Percentiles rank a stretch among this genome's conserved stretches.
These are phyloP conservation scores for Prunus persica DNA, from an alignment of 306 rosid species.

Conservation along the genomic window Prunus_persica_NCBIv2 NC_034013.1:17560001-17560500, in stretches of 20 bases:
- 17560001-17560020: slow-evolving; percentile 85
- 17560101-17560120: neutral
- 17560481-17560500: slow-evolving; percentile 16
- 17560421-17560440: slow-evolving; percentile 61
- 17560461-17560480: slow-evolving; percentile 17
- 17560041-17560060: slow-evolving; percentile 44
- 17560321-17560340: slow-evolving; percentile 46
- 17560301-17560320: slow-evolving; percentile 79
- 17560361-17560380: slow-evolving; percentile 78
- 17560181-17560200: no score
- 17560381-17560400: slow-evolving; percentile 73
- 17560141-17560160: neutral
- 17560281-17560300: slow-evolving; percentile 76
- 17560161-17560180: no score
- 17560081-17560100: neutral
- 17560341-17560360: slow-evolving; percentile 46
- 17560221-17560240: slow-evolving; percentile 69
- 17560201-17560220: slow-evolving; percentile 38
- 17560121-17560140: neutral
- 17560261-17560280: slow-evolving; percentile 47
- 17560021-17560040: slow-evolving; percentile 83
- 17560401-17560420: slow-evolving; percentile 45
- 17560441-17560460: slow-evolving; percentile 59
- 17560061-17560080: neutral
- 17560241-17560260: slow-evolving; percentile 49